Base-by-base conservation (phyloP, 306 rosid species). In the Quercus ilex region DNA sequence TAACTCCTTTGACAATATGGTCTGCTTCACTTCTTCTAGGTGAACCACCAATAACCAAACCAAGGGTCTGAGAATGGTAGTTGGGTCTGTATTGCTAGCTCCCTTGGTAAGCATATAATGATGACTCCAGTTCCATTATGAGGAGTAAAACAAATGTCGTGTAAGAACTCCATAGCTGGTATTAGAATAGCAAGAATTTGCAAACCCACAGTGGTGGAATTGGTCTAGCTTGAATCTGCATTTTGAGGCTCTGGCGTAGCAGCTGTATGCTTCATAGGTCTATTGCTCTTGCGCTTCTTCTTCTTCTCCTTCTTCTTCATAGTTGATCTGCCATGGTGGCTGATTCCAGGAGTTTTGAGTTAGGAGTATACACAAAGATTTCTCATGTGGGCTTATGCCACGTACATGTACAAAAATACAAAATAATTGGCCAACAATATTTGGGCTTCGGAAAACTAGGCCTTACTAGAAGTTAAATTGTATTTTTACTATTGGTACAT, bases 61-160 rank as follows among this genome's bases (percentile, higher is more conserved):
- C 99, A 18, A 91, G 87, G 9, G 98, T 95, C 84, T 88, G 97
- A 0, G 99, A 95, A 84, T 95, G 98, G 80, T 93, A 85, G 83
- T 89, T 95, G 95, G 15, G 98, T 93, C 99, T 94, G 99, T 33
- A 95, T 95, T 11, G 99, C 98, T 75, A 95, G 98, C 80, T 95
- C 98, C 80, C 99, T 81, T 18, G 99, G 93, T 13, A 97, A 98
- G 77, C 99, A 93, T 71, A 95, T 91, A 23, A 95, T 88, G 20
- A 95, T 74, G 60, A 91, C 97, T 69, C 98, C 99, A 0, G 89
- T 81, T 63, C 99, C 99, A 56, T 91, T 91, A 0, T 93, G 96
- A 14, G 97, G 88, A 18, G 94, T 57, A 65, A 95, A 93, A 71
- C 74, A 76, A 1, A 80, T 77, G 20, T 85, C 84, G 78, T 82